These are phyloP conservation scores for Stereum hirsutum DNA, from an alignment of 1,284 basidiomycete genomes.

Conservation along the genomic window DNA sequence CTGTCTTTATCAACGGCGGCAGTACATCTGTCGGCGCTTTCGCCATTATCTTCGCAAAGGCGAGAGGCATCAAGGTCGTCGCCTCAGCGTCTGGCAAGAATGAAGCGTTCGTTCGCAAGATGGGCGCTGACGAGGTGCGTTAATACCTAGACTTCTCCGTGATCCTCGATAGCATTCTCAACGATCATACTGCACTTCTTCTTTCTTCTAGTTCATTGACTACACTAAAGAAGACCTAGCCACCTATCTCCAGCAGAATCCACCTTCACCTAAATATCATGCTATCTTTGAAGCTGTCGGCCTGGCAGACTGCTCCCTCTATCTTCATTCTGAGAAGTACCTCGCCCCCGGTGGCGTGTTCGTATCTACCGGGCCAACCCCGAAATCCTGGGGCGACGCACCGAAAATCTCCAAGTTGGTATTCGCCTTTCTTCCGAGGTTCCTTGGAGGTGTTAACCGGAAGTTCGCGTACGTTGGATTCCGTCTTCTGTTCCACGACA, in stretches of 20 bases:
- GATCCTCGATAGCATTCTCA: neutral
- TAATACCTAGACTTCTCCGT: neutral
- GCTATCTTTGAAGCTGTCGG: constrained; percentile 21
- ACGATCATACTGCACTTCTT: neutral
- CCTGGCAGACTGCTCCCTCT: constrained; percentile 24
- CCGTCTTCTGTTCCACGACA: neutral
- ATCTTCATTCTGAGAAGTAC: constrained; percentile 30
- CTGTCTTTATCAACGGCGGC: constrained; percentile 59
- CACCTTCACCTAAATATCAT: constrained; percentile 16
- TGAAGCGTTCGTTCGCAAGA: constrained; percentile 27
- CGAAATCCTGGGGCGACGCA: constrained; percentile 9
- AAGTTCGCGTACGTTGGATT: constrained; percentile 28
- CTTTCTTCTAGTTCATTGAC: constrained; percentile 25
- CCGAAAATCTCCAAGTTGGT: constrained; percentile 14
- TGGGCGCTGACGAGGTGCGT: constrained; percentile 34
- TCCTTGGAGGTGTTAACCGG: constrained; percentile 38
- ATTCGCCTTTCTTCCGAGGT: constrained; percentile 20
- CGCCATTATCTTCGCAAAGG: constrained; percentile 59
- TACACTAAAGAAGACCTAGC: constrained; percentile 26
- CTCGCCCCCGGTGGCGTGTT: constrained; percentile 36
- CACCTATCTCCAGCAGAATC: constrained; percentile 18
- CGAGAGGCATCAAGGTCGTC: constrained; percentile 43
- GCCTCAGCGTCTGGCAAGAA: constrained; percentile 48
- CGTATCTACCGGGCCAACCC: constrained; percentile 32
- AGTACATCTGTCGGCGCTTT: constrained; percentile 52